A percentile compares a stretch with the other conserved stretches of the same genome.
Evolutionary conservation across 192 early-diverging fungal genomes (phyloP).

Genomic region (Linnemannia schmuckeri): DNA sequence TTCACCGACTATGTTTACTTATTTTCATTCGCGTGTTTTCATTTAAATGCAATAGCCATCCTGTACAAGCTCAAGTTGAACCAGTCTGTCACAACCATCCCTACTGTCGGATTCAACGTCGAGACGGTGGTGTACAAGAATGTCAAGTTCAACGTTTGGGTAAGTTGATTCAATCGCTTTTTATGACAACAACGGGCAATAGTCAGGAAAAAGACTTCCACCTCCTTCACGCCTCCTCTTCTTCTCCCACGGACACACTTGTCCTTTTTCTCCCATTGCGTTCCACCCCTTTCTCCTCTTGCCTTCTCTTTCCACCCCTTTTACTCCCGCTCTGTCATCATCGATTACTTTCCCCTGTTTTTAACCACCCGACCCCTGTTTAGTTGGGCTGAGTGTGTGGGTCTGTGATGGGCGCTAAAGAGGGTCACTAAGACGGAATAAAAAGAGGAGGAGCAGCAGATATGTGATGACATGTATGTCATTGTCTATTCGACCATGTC

Average conservation of each 20-base stretch:
- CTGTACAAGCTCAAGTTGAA: slow-evolving; percentile 99
- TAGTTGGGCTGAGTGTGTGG: background rate
- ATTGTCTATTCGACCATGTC: background rate
- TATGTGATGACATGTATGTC: background rate
- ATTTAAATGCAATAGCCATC: slow-evolving; percentile 72
- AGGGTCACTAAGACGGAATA: background rate
- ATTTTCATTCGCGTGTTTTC: background rate
- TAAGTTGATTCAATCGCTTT: slow-evolving; percentile 21
- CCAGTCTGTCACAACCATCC: slow-evolving; percentile 98
- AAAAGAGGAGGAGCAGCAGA: background rate
- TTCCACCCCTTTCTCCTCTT: background rate
- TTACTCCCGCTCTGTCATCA: background rate
- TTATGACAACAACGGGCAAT: background rate
- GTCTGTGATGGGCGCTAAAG: background rate
- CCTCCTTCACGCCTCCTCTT: background rate
- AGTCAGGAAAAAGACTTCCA: background rate
- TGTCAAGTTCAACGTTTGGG: slow-evolving; percentile 86
- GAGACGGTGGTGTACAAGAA: slow-evolving; percentile 92
- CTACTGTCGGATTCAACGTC: slow-evolving; percentile 95
- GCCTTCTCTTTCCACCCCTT: background rate
- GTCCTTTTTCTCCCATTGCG: background rate
- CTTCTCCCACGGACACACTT: background rate
- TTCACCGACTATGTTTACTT: background rate
- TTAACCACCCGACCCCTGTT: background rate
- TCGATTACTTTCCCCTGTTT: background rate